Evolutionary conservation across 345 rosid species (phyloP).

Genomic region (Aquilaria yunnanensis): DNA sequence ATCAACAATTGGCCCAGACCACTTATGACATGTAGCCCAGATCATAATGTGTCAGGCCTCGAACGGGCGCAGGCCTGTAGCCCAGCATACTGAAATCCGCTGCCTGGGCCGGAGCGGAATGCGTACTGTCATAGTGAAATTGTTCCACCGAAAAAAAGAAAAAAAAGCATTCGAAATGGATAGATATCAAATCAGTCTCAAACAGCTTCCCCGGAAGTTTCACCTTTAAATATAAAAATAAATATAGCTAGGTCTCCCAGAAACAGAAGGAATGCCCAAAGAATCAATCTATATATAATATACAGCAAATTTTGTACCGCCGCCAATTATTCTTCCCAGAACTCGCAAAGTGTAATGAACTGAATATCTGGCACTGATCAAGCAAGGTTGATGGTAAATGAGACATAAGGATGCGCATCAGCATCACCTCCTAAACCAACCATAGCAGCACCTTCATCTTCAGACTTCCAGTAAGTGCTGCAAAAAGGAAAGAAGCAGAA

Average conservation of each 20-base stretch:
- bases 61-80: too few relatives aligned
- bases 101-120: too few relatives aligned
- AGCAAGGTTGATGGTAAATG: conserved; percentile 86
- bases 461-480: conserved; percentile 92
- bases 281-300: conserved; percentile 31
- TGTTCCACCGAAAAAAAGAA: too few relatives aligned
- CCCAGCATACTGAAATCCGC: too few relatives aligned
- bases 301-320: conserved; percentile 23
- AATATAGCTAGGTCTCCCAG: conserved; percentile 9
- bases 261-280: conserved; percentile 25
- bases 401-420: conserved; percentile 77
- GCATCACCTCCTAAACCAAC: conserved; percentile 78
- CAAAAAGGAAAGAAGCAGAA: conserved; percentile 13
- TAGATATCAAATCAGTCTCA: neutral
- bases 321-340: conserved; percentile 24
- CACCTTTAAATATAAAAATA: conserved; percentile 1
- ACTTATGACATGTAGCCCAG: too few relatives aligned
- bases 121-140: too few relatives aligned
- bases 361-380: conserved; percentile 22
- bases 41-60: too few relatives aligned
- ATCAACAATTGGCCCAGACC: too few relatives aligned
- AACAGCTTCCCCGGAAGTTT: conserved; percentile 13
- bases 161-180: too few relatives aligned
- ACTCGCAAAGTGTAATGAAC: conserved; percentile 6
- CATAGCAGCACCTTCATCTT: conserved; percentile 79